These are phyloP conservation scores for Dryadomyces quercivorus DNA, from an alignment of 2,329 filamentous ascomycete genomes.

Conservation along the genomic window DNA sequence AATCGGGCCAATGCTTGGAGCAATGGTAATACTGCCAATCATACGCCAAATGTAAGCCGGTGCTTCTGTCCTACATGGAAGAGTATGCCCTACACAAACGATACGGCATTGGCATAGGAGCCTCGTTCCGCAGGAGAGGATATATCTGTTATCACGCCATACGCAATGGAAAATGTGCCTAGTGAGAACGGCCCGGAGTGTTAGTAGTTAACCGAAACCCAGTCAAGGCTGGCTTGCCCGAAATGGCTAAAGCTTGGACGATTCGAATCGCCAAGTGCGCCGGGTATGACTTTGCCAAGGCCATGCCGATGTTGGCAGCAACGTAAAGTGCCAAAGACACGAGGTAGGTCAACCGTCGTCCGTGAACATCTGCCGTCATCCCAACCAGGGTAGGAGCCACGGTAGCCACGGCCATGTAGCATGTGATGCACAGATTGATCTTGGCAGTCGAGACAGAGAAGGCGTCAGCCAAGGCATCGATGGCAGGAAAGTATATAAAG, in stretches of 20 bases:
- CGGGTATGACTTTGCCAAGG: neutral
- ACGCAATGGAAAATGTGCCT: no score
- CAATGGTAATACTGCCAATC: no score
- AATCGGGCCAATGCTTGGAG: no score
- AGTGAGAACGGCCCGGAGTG: no score
- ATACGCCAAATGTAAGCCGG: no score
- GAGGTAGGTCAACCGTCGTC: neutral
- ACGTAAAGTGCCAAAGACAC: neutral
- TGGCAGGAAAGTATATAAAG: neutral
- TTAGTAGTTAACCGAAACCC: no score
- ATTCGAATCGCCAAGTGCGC: neutral
- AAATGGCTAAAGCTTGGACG: neutral
- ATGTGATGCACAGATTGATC: slow-evolving; percentile 1
- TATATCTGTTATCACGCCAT: no score
- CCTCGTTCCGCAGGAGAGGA: no score
- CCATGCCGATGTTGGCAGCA: neutral
- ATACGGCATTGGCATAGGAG: no score
- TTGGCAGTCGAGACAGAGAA: neutral
- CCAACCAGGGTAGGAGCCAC: neutral
- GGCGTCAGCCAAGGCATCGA: neutral
- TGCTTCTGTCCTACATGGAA: no score
- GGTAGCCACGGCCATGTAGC: neutral
- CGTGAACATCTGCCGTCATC: neutral
- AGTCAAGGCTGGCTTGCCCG: no score
- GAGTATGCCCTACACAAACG: no score